A percentile compares a stretch with the other conserved stretches of the same genome.
These are phyloP conservation scores for Hypoxylon lienhwacheense DNA, from an alignment of 495 filamentous ascomycete species.

Conservation along the genomic window DNA sequence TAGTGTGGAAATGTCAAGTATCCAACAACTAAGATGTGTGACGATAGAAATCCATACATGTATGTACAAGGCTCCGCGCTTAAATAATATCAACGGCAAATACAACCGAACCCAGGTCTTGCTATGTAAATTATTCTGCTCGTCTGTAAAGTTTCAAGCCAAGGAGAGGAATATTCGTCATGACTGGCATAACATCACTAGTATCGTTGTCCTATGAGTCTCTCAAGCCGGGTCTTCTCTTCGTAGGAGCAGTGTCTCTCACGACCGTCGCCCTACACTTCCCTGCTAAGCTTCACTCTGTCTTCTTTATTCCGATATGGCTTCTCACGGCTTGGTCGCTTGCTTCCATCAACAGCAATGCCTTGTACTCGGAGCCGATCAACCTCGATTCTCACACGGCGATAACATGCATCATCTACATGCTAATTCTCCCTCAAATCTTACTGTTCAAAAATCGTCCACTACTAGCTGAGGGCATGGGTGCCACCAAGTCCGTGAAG, in stretches of 20 bases:
- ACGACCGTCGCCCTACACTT: constrained; percentile 6
- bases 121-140: background rate
- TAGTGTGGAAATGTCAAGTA: background rate
- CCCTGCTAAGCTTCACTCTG: background rate
- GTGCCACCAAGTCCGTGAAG: background rate
- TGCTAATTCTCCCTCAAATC: constrained; percentile 6
- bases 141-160: background rate
- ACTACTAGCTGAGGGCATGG: background rate
- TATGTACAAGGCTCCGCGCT: too few species aligned
- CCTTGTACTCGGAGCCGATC: background rate
- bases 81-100: too few species aligned
- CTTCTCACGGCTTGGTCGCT: constrained; percentile 4
- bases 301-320: constrained; percentile 5
- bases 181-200: background rate
- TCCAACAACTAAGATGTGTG: background rate
- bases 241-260: background rate
- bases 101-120: background rate
- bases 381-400: constrained; percentile 8
- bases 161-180: background rate
- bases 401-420: constrained; percentile 10
- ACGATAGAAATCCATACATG: background rate
- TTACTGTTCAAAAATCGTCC: constrained; percentile 1
- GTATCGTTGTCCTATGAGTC: background rate
- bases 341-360: background rate
- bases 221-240: constrained; percentile 7